Percentiles rank a stretch among this genome's conserved stretches.
Evolutionary conservation across 345 rosid genomes (phyloP).

Genomic region (Gossypium arboreum): DNA sequence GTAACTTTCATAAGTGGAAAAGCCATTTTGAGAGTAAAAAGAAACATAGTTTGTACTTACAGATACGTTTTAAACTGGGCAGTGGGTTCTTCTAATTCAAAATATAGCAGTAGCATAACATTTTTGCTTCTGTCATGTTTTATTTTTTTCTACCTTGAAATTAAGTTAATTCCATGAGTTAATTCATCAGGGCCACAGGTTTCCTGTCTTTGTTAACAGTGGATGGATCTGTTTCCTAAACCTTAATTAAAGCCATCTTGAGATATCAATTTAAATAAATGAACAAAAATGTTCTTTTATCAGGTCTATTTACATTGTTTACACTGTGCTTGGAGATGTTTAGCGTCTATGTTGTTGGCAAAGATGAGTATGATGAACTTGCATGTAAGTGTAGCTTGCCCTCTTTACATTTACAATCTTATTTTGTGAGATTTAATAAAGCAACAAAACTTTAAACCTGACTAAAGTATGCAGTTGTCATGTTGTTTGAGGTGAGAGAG

Average conservation of each 20-base stretch:
- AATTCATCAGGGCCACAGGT: not conserved
- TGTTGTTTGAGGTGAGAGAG: slow-evolving; percentile 3
- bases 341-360: slow-evolving; percentile 83
- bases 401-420: slow-evolving; percentile 10
- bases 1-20: not conserved
- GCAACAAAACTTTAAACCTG: not conserved
- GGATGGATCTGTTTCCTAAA: not conserved
- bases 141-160: not conserved
- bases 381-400: slow-evolving; percentile 55
- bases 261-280: not conserved
- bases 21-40: not conserved
- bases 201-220: not conserved
- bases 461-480: not conserved
- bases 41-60: not conserved
- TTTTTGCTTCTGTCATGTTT: not conserved
- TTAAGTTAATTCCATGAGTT: not conserved
- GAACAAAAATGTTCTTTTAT: slow-evolving; percentile 3
- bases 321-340: slow-evolving; percentile 88
- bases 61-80: not conserved
- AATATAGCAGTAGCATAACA: not conserved
- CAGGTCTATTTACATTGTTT: slow-evolving; percentile 92
- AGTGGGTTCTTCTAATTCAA: not conserved
- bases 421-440: not conserved
- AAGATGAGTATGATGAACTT: slow-evolving; percentile 98
- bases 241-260: not conserved